A percentile compares a stretch with the other conserved stretches of the same genome.
phyloP scores from a whole-genome alignment of 768 basidiomycete species.

The Psilocybe tampanensis region DNA sequence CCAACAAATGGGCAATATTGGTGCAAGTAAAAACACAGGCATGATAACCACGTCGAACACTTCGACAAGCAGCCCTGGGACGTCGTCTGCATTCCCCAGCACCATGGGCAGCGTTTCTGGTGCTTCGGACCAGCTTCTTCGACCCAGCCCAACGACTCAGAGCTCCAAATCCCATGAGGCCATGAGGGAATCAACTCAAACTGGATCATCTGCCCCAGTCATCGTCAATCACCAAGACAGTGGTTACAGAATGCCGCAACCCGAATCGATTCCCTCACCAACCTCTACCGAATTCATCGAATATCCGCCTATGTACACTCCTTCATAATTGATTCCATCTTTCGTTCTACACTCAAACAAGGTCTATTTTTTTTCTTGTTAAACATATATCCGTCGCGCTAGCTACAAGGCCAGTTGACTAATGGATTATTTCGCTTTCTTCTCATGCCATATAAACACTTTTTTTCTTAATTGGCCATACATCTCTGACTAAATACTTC shows the following conservation, averaged over 20 bases:
- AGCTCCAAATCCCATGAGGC: background rate
- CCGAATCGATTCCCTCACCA: background rate
- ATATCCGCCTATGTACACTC: constrained; percentile 2
- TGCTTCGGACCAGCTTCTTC: background rate
- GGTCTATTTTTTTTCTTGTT: too few relatives aligned
- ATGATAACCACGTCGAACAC: background rate
- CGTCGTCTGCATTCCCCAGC: background rate
- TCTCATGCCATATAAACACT: too few relatives aligned
- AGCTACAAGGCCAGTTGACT: background rate
- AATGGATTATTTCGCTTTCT: too few relatives aligned
- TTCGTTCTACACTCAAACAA: too few relatives aligned
- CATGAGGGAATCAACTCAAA: background rate
- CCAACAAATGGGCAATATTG: background rate
- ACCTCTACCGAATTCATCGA: background rate
- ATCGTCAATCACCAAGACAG: background rate
- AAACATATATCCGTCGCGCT: background rate
- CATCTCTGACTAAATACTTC: too few relatives aligned
- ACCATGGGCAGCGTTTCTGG: background rate
- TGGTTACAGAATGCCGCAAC: background rate
- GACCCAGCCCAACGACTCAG: too few relatives aligned
- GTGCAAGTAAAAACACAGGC: background rate
- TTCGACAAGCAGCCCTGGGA: background rate
- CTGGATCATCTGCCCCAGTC: background rate
- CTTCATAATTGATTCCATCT: background rate
- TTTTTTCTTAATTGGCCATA: too few relatives aligned